Base-by-base conservation (phyloP, 73 alveolate genomes). In the Strombidium stylifer region DNA sequence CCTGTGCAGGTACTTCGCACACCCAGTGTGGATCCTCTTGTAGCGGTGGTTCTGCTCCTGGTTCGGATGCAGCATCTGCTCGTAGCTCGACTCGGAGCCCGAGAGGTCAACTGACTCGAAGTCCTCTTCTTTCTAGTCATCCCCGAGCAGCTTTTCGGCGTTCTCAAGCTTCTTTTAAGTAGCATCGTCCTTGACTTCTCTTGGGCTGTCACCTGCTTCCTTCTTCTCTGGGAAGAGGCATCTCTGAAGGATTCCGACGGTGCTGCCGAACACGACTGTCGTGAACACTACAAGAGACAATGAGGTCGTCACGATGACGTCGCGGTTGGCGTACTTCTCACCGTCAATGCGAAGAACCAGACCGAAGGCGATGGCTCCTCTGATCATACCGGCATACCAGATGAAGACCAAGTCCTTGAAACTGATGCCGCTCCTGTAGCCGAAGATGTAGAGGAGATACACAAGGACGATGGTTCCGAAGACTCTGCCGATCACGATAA, bases 311-410 rank as follows among this genome's bases (percentile, higher is more conserved):
- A 78, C 79, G 31, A 78, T 78, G 7, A 78, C 89, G 5, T 42
- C 30, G 42, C 89, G 41, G 74, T 82, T 69, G 0, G 72, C 56
- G 39, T 70, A 69, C 10, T 4, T 6, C 12, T 75, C 73, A 1
- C 69, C 51, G 40, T 73, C 87, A 21, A 91, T 47, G 25, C 93
- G 66, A 58, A 91, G 65, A 11, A 87, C 93, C 20, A 91, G 80
- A 3, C 96, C 98, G 61, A 91, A 91, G 0, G 98, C 98, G 31
- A 91, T 86, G 6, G 98, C 94, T 18, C 98, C 98, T 62, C 98
- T 69, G 34, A 91, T 85, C 28, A 72, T 65, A 0, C 98, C 98
- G 5, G 93, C 91, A 51, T 71, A 78, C 21, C 66, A 78, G 14
- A 78, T 34, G 32, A 49, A 78, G 45, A 78, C 60, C 8, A 59